Base-by-base conservation (phyloP, 2,329 filamentous ascomycete genomes). In the Beauveria brongniartii region DNA sequence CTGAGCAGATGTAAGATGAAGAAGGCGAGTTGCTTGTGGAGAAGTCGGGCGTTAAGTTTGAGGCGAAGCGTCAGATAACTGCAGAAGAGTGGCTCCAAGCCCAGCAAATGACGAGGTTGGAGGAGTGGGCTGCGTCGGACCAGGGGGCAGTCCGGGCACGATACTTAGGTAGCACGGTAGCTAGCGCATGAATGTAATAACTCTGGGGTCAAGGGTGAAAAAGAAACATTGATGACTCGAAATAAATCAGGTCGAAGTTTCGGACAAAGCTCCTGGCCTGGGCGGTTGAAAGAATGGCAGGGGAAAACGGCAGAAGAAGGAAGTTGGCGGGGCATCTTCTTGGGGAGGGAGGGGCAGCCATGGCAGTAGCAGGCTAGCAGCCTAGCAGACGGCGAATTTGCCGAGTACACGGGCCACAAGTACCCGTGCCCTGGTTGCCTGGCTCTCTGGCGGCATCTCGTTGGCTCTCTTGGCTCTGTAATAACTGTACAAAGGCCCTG, bases 1-100 rank as follows among this genome's bases (percentile, higher is more conserved):
- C n/a, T 3, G 24, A 63, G 47, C 26, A 55, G 47, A 55, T 30
- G 37, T 18, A 52, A 34, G 54, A 60, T 54, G 55, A 55, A 20
- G 20, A 54, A 40, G n/a, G 24, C 18, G 54, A 57, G 48, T 61
- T 59, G 48, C 14, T n/a, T 34, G 55, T 56, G 48, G 55, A 30
- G 58, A 50, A 46, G 46, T 22, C 44, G 50, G 54, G 50, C 43
- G 54, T 61, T 18, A n/a, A 26, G 50, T 54, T 22, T 54, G 48
- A 59, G 57, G 57, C 57, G 57, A 59, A 59, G 57, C 57, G 57
- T 59, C 57, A 59, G 57, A 59, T 26, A 52, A 44, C 37, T 46
- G 41, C 50, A 51, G 22, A 47, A 59, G 28, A 37, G 57, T 59
- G 57, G 57, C 57, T 16, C 48, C 50, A 20, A 28, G 26, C 18